Percentiles rank a stretch among this genome's conserved stretches.
Conservation (phyloP, 108 stramenopile species). For the Cylindrotheca fusiformis region DNA sequence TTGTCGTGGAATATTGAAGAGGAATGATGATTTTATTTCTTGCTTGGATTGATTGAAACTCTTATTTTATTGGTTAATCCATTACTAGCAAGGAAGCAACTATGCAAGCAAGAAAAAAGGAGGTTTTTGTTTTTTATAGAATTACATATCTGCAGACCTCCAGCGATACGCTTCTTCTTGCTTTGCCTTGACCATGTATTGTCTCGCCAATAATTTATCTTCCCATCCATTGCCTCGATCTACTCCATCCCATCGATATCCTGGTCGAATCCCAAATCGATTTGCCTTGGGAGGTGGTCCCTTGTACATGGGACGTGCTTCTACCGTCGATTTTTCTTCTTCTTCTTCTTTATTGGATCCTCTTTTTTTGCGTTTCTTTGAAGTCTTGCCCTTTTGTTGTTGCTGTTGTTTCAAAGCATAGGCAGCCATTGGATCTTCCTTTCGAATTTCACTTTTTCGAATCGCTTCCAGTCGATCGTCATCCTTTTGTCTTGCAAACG, state of each 20-base stretch:
- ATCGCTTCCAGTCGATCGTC: conserved; percentile 70
- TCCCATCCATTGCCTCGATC: conserved; percentile 97
- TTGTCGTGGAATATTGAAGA: conserved; percentile 27
- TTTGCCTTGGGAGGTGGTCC: conserved; percentile 94
- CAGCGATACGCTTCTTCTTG: conserved; percentile 77
- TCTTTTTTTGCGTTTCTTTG: conserved; percentile 1
- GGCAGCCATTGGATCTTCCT: conserved; percentile 95
- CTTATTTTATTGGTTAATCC: too few species aligned
- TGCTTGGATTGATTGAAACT: not conserved
- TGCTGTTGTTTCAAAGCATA: conserved; percentile 51
- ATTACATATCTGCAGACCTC: conserved; percentile 84
- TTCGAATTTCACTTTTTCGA: conserved; percentile 65
- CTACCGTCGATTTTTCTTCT: not conserved
- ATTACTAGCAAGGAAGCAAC: too few species aligned
- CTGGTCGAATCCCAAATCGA: conserved; percentile 91
- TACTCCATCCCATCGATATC: conserved; percentile 98
- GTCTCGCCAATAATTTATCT: conserved; percentile 64
- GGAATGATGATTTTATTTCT: not conserved
- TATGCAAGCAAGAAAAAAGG: too few species aligned
- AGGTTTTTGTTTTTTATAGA: too few species aligned
- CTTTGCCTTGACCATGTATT: conserved; percentile 47
- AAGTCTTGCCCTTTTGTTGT: conserved; percentile 16
- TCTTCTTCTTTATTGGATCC: conserved; percentile 2
- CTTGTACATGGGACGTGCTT: conserved; percentile 77
- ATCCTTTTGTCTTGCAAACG: conserved; percentile 78